phyloP scores from a whole-genome alignment of 495 filamentous ascomycete genomes.

The Trichoderma parareesei region DNA sequence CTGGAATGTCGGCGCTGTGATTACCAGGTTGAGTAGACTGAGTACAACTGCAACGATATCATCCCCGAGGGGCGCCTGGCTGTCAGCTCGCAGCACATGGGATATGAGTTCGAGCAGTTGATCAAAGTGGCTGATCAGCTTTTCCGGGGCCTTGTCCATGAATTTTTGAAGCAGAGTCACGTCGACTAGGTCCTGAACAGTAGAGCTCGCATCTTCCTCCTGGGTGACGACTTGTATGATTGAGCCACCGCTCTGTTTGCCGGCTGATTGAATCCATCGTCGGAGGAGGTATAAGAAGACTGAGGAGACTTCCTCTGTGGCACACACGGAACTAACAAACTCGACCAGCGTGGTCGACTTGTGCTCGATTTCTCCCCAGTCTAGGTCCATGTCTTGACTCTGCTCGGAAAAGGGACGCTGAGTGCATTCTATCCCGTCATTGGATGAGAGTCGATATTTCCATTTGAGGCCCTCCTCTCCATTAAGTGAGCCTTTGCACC shows the following conservation, averaged over 20 bases:
- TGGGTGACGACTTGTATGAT: conserved; percentile 26
- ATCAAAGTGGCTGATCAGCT: conserved; percentile 53
- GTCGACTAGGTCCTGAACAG: conserved; percentile 41
- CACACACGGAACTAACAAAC: conserved; percentile 43
- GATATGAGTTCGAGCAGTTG: conserved; percentile 56
- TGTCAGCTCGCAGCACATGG: conserved; percentile 41
- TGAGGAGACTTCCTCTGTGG: conserved; percentile 50
- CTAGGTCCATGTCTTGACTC: neutral
- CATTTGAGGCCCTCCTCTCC: conserved; percentile 24
- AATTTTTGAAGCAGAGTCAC: conserved; percentile 60
- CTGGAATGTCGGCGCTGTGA: conserved; percentile 55
- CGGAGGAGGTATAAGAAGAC: conserved; percentile 58
- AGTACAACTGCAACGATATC: conserved; percentile 53
- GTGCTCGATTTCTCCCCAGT: conserved; percentile 34
- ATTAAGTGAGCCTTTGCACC: conserved; percentile 28
- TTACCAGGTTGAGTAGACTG: conserved; percentile 57
- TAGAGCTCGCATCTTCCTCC: conserved; percentile 26
- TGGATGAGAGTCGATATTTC: conserved; percentile 23
- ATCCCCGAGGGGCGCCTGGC: conserved; percentile 24
- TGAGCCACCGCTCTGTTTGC: conserved; percentile 11
- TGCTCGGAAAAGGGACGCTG: neutral
- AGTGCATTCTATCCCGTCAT: conserved; percentile 20
- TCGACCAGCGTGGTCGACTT: conserved; percentile 46
- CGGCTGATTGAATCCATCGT: conserved; percentile 38
- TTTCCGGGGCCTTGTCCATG: conserved; percentile 57